Conservation (phyloP, 805 yeast species). For the Lachancea waltii region DNA sequence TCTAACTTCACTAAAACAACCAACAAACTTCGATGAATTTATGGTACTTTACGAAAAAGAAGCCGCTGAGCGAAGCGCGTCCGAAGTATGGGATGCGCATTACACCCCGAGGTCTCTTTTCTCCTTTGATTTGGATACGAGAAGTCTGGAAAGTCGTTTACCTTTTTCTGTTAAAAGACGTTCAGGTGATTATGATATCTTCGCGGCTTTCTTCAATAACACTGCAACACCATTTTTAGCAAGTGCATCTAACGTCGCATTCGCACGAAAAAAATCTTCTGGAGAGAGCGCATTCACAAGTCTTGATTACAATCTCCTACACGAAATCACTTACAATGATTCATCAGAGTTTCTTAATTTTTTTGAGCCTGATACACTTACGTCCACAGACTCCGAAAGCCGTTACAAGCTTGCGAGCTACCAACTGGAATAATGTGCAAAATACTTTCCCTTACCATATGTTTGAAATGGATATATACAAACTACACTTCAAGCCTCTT, state of each 20-base stretch:
- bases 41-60: background rate
- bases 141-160: background rate
- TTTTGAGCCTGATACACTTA: slow-evolving; percentile 5
- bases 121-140: slow-evolving; percentile 4
- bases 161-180: background rate
- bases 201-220: slow-evolving; percentile 5
- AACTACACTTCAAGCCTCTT: background rate
- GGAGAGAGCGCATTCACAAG: background rate
- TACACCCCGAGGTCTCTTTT: background rate
- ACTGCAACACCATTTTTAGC: slow-evolving; percentile 3
- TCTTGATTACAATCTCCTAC: slow-evolving; percentile 1
- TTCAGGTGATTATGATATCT: slow-evolving; percentile 4
- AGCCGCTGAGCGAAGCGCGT: background rate
- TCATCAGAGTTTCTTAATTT: slow-evolving; percentile 1
- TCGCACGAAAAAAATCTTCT: background rate
- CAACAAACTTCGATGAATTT: background rate
- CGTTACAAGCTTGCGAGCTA: no score
- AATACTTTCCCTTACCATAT: no score
- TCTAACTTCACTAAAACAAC: background rate
- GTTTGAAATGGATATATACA: no score
- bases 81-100: slow-evolving; percentile 1
- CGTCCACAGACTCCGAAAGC: no score
- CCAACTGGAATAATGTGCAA: no score
- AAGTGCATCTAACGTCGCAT: background rate
- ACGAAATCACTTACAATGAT: background rate